A percentile compares a stretch with the other conserved stretches of the same genome.
phyloP scores from a whole-genome alignment of 2,329 filamentous ascomycete genomes.

The Cercospora janseana region DNA sequence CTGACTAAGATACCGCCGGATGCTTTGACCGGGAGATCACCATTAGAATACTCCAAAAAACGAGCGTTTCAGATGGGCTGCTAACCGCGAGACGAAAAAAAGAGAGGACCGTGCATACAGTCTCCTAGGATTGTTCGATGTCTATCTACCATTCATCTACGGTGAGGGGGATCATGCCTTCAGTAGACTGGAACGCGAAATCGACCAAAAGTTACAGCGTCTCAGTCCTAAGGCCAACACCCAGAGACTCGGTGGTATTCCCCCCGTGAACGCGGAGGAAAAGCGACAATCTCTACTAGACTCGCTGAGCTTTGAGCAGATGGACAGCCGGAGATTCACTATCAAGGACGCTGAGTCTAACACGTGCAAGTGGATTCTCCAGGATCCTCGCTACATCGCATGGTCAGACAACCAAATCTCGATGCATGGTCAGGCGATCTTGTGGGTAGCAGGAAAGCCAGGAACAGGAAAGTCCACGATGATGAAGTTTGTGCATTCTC shows the following conservation, averaged over 20 bases:
- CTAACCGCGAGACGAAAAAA: background rate
- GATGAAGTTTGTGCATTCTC: conserved; percentile 33
- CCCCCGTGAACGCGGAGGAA: background rate
- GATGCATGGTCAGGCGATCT: conserved; percentile 33
- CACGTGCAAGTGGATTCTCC: conserved; percentile 48
- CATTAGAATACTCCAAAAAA: background rate
- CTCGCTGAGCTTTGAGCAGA: conserved; percentile 40
- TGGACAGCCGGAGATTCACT: conserved; percentile 41
- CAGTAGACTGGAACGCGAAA: background rate
- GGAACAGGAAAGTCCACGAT: conserved; percentile 44
- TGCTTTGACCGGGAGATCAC: background rate
- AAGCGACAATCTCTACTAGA: conserved; percentile 1
- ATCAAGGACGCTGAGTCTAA: conserved; percentile 41
- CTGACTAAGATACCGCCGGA: background rate
- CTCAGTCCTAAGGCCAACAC: no score
- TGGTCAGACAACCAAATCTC: conserved; percentile 39
- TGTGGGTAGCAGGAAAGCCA: conserved; percentile 45
- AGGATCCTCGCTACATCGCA: conserved; percentile 36
- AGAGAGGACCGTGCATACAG: conserved; percentile 48
- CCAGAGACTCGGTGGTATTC: no score
- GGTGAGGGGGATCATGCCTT: conserved; percentile 33
- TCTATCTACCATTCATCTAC: conserved; percentile 47
- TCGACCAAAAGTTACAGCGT: background rate
- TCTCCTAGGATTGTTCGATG: conserved; percentile 46
- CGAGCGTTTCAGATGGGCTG: background rate